Base-by-base conservation (phyloP, 1,284 basidiomycete species). In the Austroboletus novae-zelandiae region DNA sequence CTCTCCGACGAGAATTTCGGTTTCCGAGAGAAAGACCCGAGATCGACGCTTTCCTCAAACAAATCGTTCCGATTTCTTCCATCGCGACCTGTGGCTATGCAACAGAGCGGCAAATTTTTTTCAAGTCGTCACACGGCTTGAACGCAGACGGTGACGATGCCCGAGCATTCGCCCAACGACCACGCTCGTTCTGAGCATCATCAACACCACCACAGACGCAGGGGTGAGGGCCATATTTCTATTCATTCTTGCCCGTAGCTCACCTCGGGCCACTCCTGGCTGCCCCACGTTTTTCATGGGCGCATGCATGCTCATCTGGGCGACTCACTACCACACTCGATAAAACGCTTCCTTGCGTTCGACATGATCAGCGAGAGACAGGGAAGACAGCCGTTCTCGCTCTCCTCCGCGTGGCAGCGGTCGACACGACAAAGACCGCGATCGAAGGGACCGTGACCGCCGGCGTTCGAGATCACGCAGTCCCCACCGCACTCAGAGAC, bases 381-480 rank as follows among this genome's bases (percentile, higher is more conserved):
- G 62, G 36, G 53, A 48, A 42, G 34, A 50, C 43, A 59, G 60
- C 44, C 44, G 64, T 35, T 68, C 62, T 43, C 57, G 56, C 23
- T 68, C 62, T 36, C 44, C 62, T 36, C 44, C 43, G 13, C 47
- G 62, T 30, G 41, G 40, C 31, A 43, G 5, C 32, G 42, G 36
- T 29, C 45, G 36, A 20, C 49, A 42, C 43, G 62, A 54, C 14
- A 48, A 40, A 23, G 52, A 54, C 32, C 46, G 48, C 1, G 53
- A 53, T 9, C 40, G 45, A 13, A 25, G 7, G 23, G 9, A 18
- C 8, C 54, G 49, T 15, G 47, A 47, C 29, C 54, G 42, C 30
- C 54, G 42, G 27, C 62, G 42, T 18, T 67, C 66, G 11, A 61
- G 62, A 52, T 68, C 63, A 2, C 52, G 45, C 35, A 65, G 56